These are phyloP conservation scores for Nicotiana benthamiana DNA, from an alignment of 257 asterid species.

Conservation along the genomic window DNA sequence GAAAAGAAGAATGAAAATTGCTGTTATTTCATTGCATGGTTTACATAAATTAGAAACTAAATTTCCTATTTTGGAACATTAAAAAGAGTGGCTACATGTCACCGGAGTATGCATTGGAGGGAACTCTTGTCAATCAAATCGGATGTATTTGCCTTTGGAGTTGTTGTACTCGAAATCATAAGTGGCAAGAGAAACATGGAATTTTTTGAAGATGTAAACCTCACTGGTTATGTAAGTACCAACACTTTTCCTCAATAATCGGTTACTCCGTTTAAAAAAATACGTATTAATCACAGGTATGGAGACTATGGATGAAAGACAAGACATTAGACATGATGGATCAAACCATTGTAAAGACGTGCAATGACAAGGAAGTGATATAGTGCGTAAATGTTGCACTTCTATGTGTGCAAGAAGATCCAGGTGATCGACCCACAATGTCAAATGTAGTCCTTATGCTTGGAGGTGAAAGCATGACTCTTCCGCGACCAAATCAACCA, in stretches of 20 bases:
- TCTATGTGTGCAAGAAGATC: slow-evolving; percentile 29
- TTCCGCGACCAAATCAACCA: slow-evolving; percentile 23
- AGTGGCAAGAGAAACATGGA: slow-evolving; percentile 21
- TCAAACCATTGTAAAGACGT: neutral
- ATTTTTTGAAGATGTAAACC: slow-evolving; percentile 17
- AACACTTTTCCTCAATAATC: neutral
- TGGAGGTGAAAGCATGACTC: slow-evolving; percentile 9
- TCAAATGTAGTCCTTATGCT: slow-evolving; percentile 21
- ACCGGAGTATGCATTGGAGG: slow-evolving; percentile 25
- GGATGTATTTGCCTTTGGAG: slow-evolving; percentile 24
- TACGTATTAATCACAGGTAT: slow-evolving; percentile 12
- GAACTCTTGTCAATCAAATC: slow-evolving; percentile 19
- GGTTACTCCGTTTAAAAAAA: neutral
- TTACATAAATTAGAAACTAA: neutral
- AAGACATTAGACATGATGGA: slow-evolving; percentile 17
- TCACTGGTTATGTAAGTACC: slow-evolving; percentile 22
- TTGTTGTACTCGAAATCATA: slow-evolving; percentile 22
- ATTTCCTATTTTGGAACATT: neutral
- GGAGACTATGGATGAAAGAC: slow-evolving; percentile 26
- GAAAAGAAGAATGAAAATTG: neutral
- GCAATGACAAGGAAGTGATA: slow-evolving; percentile 1
- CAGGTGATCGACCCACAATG: slow-evolving; percentile 27
- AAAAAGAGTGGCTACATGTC: slow-evolving; percentile 23
- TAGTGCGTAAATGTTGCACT: slow-evolving; percentile 23
- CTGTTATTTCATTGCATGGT: neutral